Conservation (phyloP, 2,329 filamentous ascomycete species). For the Calonectria pauciramosa region DNA sequence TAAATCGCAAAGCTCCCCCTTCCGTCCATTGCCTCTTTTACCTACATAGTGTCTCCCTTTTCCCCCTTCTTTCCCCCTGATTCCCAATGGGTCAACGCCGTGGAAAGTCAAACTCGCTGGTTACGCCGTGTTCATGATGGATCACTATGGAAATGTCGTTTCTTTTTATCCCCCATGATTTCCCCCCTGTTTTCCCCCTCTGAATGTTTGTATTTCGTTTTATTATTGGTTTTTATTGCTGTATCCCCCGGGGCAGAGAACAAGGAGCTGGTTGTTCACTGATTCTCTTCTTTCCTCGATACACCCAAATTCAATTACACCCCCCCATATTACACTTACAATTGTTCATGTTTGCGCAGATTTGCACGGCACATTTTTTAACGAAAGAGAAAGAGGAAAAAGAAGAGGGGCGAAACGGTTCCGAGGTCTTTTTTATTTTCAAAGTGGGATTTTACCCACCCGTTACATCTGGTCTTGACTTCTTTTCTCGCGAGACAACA, state of each 20-base stretch:
- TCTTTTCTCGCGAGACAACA: not conserved
- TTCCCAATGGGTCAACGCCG: constrained; percentile 34
- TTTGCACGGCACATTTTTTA: constrained; percentile 20
- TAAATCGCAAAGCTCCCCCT: constrained; percentile 46
- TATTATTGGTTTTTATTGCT: constrained; percentile 40
- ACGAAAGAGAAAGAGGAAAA: not conserved
- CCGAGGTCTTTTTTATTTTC: not conserved
- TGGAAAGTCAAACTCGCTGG: constrained; percentile 33
- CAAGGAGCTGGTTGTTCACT: constrained; percentile 36
- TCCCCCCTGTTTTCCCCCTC: constrained; percentile 27
- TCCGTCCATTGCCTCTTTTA: constrained; percentile 33
- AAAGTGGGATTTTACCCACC: not conserved
- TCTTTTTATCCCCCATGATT: constrained; percentile 37
- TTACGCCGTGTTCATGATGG: constrained; percentile 40
- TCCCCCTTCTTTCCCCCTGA: constrained; percentile 31
- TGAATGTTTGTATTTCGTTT: constrained; percentile 31
- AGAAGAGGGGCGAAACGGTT: constrained; percentile 8
- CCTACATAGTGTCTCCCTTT: constrained; percentile 41
- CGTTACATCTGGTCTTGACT: not conserved
- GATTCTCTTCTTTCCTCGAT: constrained; percentile 24
- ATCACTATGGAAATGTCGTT: constrained; percentile 50
- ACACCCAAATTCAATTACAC: constrained; percentile 20
- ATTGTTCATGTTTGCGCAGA: constrained; percentile 26
- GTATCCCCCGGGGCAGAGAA: constrained; percentile 32
- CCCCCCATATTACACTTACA: constrained; percentile 2